phyloP scores from a whole-genome alignment of 2,329 filamentous ascomycete genomes.

The Cladosporium cucumerinum region DNA sequence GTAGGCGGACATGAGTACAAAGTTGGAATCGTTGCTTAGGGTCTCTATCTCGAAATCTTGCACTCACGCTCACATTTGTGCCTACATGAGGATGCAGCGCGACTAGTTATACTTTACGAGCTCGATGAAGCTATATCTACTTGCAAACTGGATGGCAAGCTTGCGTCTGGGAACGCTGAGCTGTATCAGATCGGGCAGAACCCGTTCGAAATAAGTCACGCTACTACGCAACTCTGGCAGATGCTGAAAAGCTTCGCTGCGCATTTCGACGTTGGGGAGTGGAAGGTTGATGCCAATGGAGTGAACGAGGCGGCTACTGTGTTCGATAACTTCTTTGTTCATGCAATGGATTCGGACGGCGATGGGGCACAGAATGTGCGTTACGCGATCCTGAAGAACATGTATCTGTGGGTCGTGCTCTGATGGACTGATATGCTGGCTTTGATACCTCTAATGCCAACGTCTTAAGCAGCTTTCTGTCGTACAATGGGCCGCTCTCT shows the following conservation, averaged over 20 bases:
- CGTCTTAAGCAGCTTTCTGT: too few species aligned
- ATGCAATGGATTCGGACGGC: not conserved
- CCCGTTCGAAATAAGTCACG: not conserved
- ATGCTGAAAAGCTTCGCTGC: not conserved
- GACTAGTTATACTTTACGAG: not conserved
- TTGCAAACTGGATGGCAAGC: not conserved
- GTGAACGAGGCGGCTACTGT: not conserved
- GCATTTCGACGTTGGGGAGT: constrained; percentile 26
- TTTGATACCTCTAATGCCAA: too few species aligned
- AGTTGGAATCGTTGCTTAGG: not conserved
- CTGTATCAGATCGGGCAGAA: not conserved
- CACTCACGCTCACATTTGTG: not conserved
- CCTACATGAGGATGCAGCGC: not conserved
- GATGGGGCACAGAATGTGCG: not conserved
- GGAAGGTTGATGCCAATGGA: constrained; percentile 20
- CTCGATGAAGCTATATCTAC: not conserved
- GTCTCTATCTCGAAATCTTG: not conserved
- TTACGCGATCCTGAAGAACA: not conserved
- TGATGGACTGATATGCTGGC: too few species aligned
- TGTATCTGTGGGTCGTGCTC: not conserved
- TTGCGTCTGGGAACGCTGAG: not conserved
- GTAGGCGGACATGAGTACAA: not conserved
- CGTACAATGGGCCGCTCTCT: too few species aligned
- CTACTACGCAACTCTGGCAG: not conserved
- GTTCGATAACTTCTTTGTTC: not conserved